These are phyloP conservation scores for Saccharomycopsis oosterbeekiorum DNA, from an alignment of 805 yeast species.

Conservation along the genomic window DNA sequence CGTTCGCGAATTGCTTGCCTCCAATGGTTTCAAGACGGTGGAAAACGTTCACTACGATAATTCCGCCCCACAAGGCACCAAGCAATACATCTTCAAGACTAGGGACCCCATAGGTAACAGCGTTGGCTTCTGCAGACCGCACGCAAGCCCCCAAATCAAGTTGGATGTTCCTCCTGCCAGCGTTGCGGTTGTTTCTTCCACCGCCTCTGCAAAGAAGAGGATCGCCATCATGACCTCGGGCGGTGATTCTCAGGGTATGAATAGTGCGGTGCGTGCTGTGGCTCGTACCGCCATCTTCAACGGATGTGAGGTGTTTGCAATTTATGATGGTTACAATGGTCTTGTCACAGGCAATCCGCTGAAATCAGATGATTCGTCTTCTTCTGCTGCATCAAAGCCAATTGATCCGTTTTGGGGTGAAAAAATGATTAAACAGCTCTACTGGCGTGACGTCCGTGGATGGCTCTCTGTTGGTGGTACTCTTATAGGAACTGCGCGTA, in stretches of 20 bases:
- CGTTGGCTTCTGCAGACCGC: conserved; percentile 44
- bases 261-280: conserved; percentile 90
- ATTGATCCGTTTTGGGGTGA: not conserved
- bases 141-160: conserved; percentile 29
- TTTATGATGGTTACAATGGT: conserved; percentile 93
- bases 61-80: not conserved
- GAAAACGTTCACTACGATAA: conserved; percentile 4
- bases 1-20: conserved; percentile 1
- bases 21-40: conserved; percentile 4
- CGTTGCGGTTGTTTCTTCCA: conserved; percentile 2
- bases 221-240: conserved; percentile 98
- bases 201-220: conserved; percentile 25
- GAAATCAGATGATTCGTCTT: not conserved
- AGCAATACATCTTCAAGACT: conserved; percentile 21
- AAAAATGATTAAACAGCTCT: conserved; percentile 58
- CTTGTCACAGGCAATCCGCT: conserved; percentile 67
- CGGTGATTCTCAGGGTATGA: conserved; percentile 99
- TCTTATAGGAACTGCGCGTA: conserved; percentile 91
- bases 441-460: conserved; percentile 94
- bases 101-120: conserved; percentile 59
- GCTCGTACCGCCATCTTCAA: conserved; percentile 83
- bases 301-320: conserved; percentile 85
- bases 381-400: not conserved
- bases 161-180: conserved; percentile 21
- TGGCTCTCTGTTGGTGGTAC: conserved; percentile 93